Base-by-base conservation (phyloP, 2,329 filamentous ascomycete genomes). In the Magnaporthiopsis poae region DNA sequence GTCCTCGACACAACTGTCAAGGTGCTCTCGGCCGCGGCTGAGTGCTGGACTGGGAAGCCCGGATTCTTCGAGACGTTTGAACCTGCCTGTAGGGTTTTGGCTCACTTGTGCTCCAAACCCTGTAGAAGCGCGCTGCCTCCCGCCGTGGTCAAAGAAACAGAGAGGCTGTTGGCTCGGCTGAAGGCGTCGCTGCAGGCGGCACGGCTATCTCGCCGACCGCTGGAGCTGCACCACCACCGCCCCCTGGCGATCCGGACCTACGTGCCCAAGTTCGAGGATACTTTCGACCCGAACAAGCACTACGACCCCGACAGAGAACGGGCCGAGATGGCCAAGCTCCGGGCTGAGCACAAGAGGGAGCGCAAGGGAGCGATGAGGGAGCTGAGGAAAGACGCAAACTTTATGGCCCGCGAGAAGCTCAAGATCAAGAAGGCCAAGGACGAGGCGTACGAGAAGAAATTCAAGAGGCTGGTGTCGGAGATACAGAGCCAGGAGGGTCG, bases 281-380 rank as follows among this genome's bases (percentile, higher is more conserved):
- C 86, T 67, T 99, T 92, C 84, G 95, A 96, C 77, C 95, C 95
- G 3, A 87, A 90, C 80, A 94, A 92, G 80, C 95, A 98, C 84
- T 98, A 99, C 85, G 96, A 99, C 75, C 92, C 92, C 0, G 90
- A 99, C 78, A 89, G 88, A 71, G 92, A 96, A 78, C 90, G 95
- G 46, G 89, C 91, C 29, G 92, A 97, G 74, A 79, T 90, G 69
- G 88, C 88, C 74, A 95, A 93, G 77, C 84, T 99, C 74, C 88
- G 88, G 80, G 88, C 88, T 69, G 94, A 98, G 81, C 91, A 93
- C 85, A 96, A 96, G 87, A 87, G 90, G 75, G 95, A 99, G 84
- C 86, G 87, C 77, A 99, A 99, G 86, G 94, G 93, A 1, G 94
- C 93, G 8, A 85, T 99, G 82, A 86, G 95, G 72, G 95, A 99